These are phyloP conservation scores for Spergularia azorica DNA, from an alignment of 179 eudicot genomes.

Conservation along the genomic window DNA sequence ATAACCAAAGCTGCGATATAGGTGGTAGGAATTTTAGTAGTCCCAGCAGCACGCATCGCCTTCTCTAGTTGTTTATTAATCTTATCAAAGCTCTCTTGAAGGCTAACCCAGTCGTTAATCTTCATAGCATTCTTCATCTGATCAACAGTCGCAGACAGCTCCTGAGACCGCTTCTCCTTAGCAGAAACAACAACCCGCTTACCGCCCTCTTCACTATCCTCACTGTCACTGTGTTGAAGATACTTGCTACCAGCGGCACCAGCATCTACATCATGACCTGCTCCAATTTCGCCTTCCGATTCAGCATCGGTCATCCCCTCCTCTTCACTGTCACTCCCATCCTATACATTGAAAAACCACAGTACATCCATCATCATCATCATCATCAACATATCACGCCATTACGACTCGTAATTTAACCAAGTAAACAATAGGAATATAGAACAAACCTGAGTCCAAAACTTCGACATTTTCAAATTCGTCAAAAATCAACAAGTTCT, in stretches of 20 bases:
- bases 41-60: constrained; percentile 69
- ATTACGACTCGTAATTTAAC: not conserved
- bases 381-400: not conserved
- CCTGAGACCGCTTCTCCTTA: constrained; percentile 82
- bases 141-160: constrained; percentile 78
- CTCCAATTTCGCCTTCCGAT: constrained; percentile 33
- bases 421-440: not conserved
- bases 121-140: constrained; percentile 90
- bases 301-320: constrained; percentile 50
- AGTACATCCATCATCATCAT: not conserved
- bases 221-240: constrained; percentile 32
- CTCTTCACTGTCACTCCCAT: constrained; percentile 61
- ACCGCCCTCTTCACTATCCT: constrained; percentile 62
- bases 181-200: constrained; percentile 65
- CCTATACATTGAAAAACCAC: constrained; percentile 30
- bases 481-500: not conserved
- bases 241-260: constrained; percentile 44
- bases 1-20: constrained; percentile 76
- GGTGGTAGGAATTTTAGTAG: constrained; percentile 59
- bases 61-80: constrained; percentile 86
- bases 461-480: constrained; percentile 29
- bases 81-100: constrained; percentile 84
- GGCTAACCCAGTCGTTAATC: constrained; percentile 84
- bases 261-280: constrained; percentile 7
- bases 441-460: constrained; percentile 52